Conservation (phyloP, 2,329 filamentous ascomycete species). For the Bipolaris victoriae region DNA sequence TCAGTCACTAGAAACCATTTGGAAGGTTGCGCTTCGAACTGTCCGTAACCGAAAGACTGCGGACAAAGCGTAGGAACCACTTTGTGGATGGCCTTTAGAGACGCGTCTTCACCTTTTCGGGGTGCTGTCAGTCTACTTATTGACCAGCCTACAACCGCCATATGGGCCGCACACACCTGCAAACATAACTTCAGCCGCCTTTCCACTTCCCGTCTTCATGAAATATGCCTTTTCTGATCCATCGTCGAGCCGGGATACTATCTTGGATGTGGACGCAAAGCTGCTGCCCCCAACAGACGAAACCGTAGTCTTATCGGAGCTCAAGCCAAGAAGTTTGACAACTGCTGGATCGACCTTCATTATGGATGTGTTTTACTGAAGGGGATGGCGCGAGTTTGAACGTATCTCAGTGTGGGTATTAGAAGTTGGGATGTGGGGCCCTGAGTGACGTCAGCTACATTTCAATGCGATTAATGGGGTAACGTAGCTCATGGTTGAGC, state of each 20-base stretch:
- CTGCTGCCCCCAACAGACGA: constrained; percentile 67
- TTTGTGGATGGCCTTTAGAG: constrained; percentile 79
- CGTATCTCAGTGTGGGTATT: background rate
- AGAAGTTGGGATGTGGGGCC: background rate
- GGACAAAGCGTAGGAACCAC: constrained; percentile 78
- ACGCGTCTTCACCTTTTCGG: constrained; percentile 75
- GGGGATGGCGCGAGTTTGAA: background rate
- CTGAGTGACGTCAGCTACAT: constrained; percentile 6
- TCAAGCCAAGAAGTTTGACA: constrained; percentile 64
- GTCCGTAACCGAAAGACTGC: constrained; percentile 73
- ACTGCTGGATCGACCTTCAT: constrained; percentile 69
- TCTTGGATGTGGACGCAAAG: constrained; percentile 68
- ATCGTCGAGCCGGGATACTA: constrained; percentile 54
- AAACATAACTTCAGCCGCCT: constrained; percentile 71
- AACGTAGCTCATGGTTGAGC: no score
- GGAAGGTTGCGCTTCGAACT: constrained; percentile 56
- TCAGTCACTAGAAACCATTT: constrained; percentile 71
- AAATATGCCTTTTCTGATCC: constrained; percentile 66
- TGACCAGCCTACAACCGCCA: background rate
- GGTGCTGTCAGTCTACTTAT: constrained; percentile 15
- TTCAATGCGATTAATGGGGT: no score
- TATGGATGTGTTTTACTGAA: background rate
- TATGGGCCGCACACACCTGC: constrained; percentile 54
- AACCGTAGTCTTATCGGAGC: constrained; percentile 62
- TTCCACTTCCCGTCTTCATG: constrained; percentile 71